Evolutionary conservation across 495 filamentous ascomycete species (phyloP).

Genomic region (Emericellopsis terricola): DNA sequence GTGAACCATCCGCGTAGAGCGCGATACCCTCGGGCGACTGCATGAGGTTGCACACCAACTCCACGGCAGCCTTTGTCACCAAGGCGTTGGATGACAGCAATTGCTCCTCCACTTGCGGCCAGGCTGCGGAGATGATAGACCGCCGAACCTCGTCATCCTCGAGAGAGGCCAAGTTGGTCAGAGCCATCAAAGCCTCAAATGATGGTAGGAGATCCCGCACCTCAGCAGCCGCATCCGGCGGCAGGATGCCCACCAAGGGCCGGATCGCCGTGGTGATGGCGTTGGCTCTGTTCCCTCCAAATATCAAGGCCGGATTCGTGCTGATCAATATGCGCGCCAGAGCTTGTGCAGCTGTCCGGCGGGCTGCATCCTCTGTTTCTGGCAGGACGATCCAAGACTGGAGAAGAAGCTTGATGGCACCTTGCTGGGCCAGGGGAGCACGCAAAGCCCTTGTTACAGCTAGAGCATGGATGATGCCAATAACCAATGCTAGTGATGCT

Average conservation of each 20-base stretch:
- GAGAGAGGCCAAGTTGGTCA: constrained; percentile 82
- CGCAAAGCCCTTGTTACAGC: constrained; percentile 53
- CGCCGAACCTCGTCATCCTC: constrained; percentile 48
- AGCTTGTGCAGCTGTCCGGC: constrained; percentile 57
- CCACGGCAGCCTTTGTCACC: constrained; percentile 67
- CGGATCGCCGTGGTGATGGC: constrained; percentile 61
- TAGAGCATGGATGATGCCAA: constrained; percentile 60
- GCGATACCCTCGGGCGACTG: constrained; percentile 54
- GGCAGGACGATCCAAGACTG: constrained; percentile 42
- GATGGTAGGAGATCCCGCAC: constrained; percentile 67
- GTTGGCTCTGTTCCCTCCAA: constrained; percentile 54
- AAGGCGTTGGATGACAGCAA: constrained; percentile 58
- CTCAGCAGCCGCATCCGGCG: constrained; percentile 36
- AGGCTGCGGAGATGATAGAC: constrained; percentile 52
- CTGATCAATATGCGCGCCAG: constrained; percentile 86
- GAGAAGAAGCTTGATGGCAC: constrained; percentile 70
- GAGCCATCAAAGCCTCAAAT: constrained; percentile 78
- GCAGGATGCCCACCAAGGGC: constrained; percentile 56
- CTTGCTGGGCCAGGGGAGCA: constrained; percentile 73
- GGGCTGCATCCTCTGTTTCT: constrained; percentile 28
- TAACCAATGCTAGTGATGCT: constrained; percentile 44
- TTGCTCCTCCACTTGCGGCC: constrained; percentile 61
- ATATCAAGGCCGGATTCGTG: constrained; percentile 70
- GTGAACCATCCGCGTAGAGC: constrained; percentile 53
- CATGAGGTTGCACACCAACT: constrained; percentile 86